Evolutionary conservation across 345 rosid species (phyloP), one percentile per base, ranked within the genome.

Genomic region (Murraya koenigii): DNA sequence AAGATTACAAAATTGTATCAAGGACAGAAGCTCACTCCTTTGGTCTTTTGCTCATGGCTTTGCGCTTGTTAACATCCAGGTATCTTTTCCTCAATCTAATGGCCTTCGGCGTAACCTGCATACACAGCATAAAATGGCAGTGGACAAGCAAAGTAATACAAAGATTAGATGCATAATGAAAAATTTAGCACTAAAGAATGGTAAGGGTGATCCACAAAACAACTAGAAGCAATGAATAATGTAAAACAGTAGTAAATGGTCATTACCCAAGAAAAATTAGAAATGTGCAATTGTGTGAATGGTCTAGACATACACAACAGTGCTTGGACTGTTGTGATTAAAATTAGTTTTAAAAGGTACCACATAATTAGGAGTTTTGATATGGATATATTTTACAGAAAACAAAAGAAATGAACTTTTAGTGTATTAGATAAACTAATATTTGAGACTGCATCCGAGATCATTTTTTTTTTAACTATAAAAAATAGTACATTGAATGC

Each of bases 81-180:
- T 89, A 90, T 84, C 88, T 88, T 86, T 96, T 96, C 82, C 98
- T 90, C 60, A 96, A 75, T 62, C 99, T 84, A 75, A 96, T 92
- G 15, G 87, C 84, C 87, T 96, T 96, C 1, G 99, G 98, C 7
- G 99, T 94, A 44, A 96, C 99, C 99, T 94, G 84, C 87, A 78
- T 36, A 20, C 8, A 63, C 19, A 68, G 41, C 8, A 30, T 64
- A 74, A 55, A 10, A 26, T 72, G 61, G 39, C 58, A 67, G 56
- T 11, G 64, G 13, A 66, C 49, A 41, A 30, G 38, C 55, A 19
- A 36, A 61, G 74, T 35, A 75, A 77, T 7, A 8, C 44, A 2
- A 19, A 41, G 22, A 55, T 20, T 70, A 28, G 15, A 54, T 1
- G 13, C 17, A 52, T 33, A 60, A 47, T 66, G 14, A 20, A 78